A percentile compares a stretch with the other conserved stretches of the same genome.
Conservation (phyloP, 23 red algal species). For the Agarophyton chilense region DNA sequence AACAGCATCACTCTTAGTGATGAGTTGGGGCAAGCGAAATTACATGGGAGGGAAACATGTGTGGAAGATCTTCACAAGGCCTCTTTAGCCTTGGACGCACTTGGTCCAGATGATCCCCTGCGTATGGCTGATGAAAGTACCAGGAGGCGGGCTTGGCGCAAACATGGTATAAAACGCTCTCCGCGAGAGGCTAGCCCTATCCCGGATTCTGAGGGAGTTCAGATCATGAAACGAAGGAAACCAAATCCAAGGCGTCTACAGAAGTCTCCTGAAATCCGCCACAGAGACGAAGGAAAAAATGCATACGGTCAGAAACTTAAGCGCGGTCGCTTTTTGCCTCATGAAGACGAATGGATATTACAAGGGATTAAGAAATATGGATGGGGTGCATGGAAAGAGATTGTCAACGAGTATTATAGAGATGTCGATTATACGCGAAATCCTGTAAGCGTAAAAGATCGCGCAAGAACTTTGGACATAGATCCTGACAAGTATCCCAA, state of each 20-base stretch:
- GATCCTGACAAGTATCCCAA: constrained; percentile 39
- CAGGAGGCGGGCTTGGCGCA: neutral
- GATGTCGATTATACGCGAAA: constrained; percentile 16
- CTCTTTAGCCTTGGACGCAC: neutral
- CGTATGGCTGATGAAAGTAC: neutral
- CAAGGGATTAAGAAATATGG: constrained; percentile 51
- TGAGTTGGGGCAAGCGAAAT: neutral
- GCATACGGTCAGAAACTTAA: neutral
- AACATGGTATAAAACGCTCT: neutral
- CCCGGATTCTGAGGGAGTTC: constrained; percentile 35
- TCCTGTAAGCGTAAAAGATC: constrained; percentile 63
- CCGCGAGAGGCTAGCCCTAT: constrained; percentile 53
- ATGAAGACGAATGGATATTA: constrained; percentile 42
- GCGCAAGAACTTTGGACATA: constrained; percentile 40
- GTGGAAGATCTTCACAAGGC: neutral
- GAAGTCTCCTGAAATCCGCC: neutral
- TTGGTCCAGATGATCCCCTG: constrained; percentile 35
- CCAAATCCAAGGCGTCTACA: neutral
- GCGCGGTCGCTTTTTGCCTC: constrained; percentile 23
- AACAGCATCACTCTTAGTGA: constrained; percentile 13
- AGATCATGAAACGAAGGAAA: neutral
- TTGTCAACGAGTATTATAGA: neutral
- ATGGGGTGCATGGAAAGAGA: constrained; percentile 49
- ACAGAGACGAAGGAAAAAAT: neutral
- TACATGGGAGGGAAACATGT: neutral